These are phyloP conservation scores for Lecanoromycetidae sp. DNA, from an alignment of 2,329 filamentous ascomycete species.

Conservation along the genomic window DNA sequence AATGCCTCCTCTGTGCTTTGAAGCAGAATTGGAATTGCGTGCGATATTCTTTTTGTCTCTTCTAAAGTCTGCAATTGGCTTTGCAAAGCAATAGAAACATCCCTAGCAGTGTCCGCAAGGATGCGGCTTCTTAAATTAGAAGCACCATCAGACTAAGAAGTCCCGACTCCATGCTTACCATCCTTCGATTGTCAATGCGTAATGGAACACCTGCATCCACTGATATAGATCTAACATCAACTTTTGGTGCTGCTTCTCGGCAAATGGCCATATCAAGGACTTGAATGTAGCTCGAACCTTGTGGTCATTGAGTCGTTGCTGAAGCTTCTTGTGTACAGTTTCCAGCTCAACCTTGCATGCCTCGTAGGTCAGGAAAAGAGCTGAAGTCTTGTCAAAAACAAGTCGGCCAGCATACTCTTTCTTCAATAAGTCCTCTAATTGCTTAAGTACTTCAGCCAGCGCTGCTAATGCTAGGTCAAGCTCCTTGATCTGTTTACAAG, in stretches of 20 bases:
- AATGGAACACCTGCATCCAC: neutral
- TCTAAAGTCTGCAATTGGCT: neutral
- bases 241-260: neutral
- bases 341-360: neutral
- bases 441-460: neutral
- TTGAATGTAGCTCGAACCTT: neutral
- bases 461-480: neutral
- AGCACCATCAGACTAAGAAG: no score
- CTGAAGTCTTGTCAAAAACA: constrained; percentile 1
- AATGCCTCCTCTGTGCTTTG: neutral
- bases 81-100: neutral
- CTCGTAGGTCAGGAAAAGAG: neutral
- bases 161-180: no score
- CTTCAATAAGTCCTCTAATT: neutral
- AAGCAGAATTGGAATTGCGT: neutral
- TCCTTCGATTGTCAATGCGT: neutral
- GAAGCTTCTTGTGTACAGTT: neutral
- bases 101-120: neutral
- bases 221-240: neutral
- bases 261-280: neutral
- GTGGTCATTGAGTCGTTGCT: neutral
- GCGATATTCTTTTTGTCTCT: neutral
- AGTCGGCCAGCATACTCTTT: neutral
- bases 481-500: neutral
- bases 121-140: no score